Base-by-base conservation (phyloP, 257 asterid species). In the Perilla frutescens region DNA sequence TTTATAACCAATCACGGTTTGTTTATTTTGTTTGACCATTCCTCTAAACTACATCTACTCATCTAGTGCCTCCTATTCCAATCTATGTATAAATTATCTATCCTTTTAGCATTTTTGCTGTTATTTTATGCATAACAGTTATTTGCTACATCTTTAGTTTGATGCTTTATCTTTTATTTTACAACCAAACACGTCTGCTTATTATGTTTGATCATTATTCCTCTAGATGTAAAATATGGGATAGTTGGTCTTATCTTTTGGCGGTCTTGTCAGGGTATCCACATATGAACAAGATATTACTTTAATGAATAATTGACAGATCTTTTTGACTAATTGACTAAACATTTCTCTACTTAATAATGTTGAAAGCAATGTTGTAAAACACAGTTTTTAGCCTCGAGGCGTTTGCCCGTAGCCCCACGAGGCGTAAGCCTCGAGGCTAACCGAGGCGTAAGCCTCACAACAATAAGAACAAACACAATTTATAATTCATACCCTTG, bases 1-100 rank as follows among this genome's bases (percentile, higher is more conserved):
- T 20, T 20, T 20, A 20, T 20, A 20, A 20, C 26, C 26, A 20
- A 20, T 0, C 26, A 20, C 47, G 56, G 71, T n/a, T 50, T 56
- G 44, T 70, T 64, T 43, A 44, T 55, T 40, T 39, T 43, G 20
- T 62, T 40, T 54, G 53, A 49, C 15, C 32, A 14, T 36, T 66
- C 15, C 32, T 20, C 26, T 20, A 20, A 20, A 0, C 26, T 20
- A 20, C 26, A 20, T 20, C 26, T 20, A 20, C 26, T 20, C 1
- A 20, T 20, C 26, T 20, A 20, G 26, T 20, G 26, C 26, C 26
- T 20, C 26, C 26, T 20, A 20, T 20, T 20, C 26, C 26, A 0
- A 20, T 20, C 26, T 20, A 20, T 20, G 26, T 20, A 20, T 20
- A 20, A 20, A 20, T 20, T 20, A 20, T 20, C 26, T 20, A 20